Percentiles rank a stretch among this genome's conserved stretches.
These are phyloP conservation scores for Dalbergia oliveri DNA, from an alignment of 306 rosid species.

Conservation along the genomic window DNA sequence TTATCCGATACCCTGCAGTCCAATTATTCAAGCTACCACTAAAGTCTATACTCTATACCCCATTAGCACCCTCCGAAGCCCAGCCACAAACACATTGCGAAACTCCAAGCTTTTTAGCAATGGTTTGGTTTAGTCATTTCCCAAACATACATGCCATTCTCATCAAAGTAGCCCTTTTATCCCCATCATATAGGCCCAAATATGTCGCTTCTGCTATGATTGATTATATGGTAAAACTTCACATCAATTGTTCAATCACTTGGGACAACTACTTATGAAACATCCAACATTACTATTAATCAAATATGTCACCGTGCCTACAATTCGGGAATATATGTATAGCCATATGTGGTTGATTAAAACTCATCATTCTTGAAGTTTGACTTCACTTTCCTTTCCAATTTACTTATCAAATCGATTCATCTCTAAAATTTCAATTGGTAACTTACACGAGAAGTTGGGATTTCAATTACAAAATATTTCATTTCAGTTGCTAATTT, in stretches of 20 bases:
- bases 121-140: conserved; percentile 33
- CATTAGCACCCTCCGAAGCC: background rate
- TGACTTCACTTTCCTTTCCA: background rate
- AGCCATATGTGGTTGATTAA: background rate
- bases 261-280: background rate
- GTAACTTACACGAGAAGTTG: too few species aligned
- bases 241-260: conserved; percentile 27
- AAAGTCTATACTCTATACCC: too few species aligned
- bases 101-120: background rate
- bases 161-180: background rate
- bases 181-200: conserved; percentile 7
- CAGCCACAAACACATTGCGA: background rate
- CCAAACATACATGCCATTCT: conserved; percentile 32
- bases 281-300: background rate
- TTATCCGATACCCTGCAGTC: background rate
- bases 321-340: background rate
- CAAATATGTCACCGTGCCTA: background rate
- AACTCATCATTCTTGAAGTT: background rate
- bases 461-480: too few species aligned
- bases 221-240: conserved; percentile 30
- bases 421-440: too few species aligned
- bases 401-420: background rate
- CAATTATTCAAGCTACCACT: conserved; percentile 12
- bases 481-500: too few species aligned
- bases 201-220: conserved; percentile 21